Conservation (phyloP, 768 basidiomycete species). For the Ramaria sp. region DNA sequence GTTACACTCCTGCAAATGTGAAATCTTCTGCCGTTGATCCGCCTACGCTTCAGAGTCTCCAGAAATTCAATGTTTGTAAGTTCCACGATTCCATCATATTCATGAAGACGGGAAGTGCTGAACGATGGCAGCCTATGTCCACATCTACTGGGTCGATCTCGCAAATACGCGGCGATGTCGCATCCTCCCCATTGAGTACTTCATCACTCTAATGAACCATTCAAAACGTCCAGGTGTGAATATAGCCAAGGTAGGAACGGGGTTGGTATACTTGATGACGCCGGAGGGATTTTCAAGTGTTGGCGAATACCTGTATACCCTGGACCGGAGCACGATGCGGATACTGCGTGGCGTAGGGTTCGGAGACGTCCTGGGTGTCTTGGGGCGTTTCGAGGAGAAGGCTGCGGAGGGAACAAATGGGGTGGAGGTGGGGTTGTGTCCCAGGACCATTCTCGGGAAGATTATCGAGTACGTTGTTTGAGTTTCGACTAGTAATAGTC, state of each 20-base stretch:
- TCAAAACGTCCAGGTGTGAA: conserved; percentile 39
- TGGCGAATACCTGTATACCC: conserved; percentile 51
- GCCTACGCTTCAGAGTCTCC: too few relatives aligned
- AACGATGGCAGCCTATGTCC: too few relatives aligned
- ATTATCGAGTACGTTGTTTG: conserved; percentile 33
- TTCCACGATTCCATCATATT: too few relatives aligned
- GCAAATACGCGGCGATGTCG: too few relatives aligned
- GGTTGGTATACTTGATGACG: conserved; percentile 35
- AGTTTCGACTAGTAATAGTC: conserved; percentile 15
- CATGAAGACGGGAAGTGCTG: too few relatives aligned
- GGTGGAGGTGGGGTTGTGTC: conserved; percentile 30
- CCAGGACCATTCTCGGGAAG: conserved; percentile 41
- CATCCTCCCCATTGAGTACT: too few relatives aligned
- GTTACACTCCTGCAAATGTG: too few relatives aligned
- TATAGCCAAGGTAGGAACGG: conserved; percentile 36
- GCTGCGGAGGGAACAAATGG: conserved; percentile 24
- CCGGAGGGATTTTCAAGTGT: conserved; percentile 39
- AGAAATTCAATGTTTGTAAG: too few relatives aligned
- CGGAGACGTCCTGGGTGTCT: conserved; percentile 45
- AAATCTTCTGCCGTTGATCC: too few relatives aligned
- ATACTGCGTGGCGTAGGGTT: conserved; percentile 47
- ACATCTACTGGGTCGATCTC: too few relatives aligned
- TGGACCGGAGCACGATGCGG: conserved; percentile 44
- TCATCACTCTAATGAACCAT: too few relatives aligned
- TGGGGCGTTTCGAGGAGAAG: conserved; percentile 64